Conservation (phyloP, 306 rosid genomes). For the Prunus kanzakura region DNA sequence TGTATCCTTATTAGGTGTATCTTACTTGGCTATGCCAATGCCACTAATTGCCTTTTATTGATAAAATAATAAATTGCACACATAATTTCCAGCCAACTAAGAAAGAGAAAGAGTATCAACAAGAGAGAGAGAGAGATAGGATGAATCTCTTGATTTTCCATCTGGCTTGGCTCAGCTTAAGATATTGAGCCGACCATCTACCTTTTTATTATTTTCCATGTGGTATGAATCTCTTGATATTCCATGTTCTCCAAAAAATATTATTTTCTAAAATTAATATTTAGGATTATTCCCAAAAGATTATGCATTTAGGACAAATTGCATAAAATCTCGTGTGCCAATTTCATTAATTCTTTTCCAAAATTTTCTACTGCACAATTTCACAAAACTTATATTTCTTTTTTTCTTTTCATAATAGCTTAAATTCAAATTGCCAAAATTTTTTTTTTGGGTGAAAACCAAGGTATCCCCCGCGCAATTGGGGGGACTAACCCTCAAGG, state of each 20-base stretch:
- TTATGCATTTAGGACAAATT: not conserved
- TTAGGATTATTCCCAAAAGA: not conserved
- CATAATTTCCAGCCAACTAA: constrained; percentile 28
- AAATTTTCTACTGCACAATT: too few relatives aligned
- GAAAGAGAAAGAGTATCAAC: constrained; percentile 10
- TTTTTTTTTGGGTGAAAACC: too few relatives aligned
- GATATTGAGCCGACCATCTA: not conserved
- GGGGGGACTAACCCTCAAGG: too few relatives aligned
- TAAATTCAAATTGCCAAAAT: too few relatives aligned
- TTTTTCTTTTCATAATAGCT: too few relatives aligned
- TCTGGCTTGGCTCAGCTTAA: constrained; percentile 23
- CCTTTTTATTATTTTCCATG: not conserved
- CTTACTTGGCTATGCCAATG: constrained; percentile 18
- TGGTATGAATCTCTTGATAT: not conserved
- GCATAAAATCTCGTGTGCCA: not conserved
- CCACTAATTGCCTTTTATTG: constrained; percentile 4
- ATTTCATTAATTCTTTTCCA: too few relatives aligned
- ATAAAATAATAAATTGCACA: constrained; percentile 12
- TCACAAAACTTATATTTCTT: too few relatives aligned
- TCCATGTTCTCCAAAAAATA: too few relatives aligned
- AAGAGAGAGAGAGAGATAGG: not conserved
- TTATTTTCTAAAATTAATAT: too few relatives aligned
- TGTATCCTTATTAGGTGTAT: constrained; percentile 34
- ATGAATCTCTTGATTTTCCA: not conserved
- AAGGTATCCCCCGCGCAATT: too few relatives aligned